phyloP scores from a whole-genome alignment of 2,329 filamentous ascomycete genomes.

The Epichloe sp. region DNA sequence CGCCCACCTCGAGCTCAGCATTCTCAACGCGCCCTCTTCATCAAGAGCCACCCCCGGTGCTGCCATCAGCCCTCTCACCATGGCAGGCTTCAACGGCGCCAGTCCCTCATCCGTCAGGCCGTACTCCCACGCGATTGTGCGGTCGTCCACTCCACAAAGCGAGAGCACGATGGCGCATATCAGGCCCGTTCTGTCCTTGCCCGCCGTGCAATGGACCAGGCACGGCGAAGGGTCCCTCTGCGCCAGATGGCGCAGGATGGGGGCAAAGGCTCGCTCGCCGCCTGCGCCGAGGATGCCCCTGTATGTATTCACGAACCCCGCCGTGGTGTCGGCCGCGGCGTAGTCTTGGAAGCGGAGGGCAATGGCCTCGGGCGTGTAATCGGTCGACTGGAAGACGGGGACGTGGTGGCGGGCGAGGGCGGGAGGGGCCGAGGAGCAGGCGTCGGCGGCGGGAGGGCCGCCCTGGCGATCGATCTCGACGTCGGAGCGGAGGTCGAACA shows the following conservation, averaged over 20 bases:
- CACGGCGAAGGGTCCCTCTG: slow-evolving; percentile 31
- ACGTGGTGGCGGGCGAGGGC: slow-evolving; percentile 36
- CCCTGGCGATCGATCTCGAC: slow-evolving; percentile 39
- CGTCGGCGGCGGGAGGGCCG: slow-evolving; percentile 13
- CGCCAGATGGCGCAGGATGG: slow-evolving; percentile 42
- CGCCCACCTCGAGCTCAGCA: slow-evolving; percentile 31
- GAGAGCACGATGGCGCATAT: slow-evolving; percentile 52
- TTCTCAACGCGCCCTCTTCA: slow-evolving; percentile 27
- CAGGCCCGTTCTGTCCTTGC: slow-evolving; percentile 66
- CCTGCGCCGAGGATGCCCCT: slow-evolving; percentile 43
- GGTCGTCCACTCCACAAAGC: slow-evolving; percentile 47
- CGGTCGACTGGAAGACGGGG: slow-evolving; percentile 50
- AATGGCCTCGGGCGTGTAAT: slow-evolving; percentile 49
- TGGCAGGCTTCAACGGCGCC: slow-evolving; percentile 33
- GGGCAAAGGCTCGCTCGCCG: slow-evolving; percentile 32
- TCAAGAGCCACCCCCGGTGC: slow-evolving; percentile 37
- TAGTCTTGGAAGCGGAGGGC: slow-evolving; percentile 49
- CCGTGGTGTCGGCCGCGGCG: slow-evolving; percentile 31
- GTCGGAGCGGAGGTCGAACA: slow-evolving; percentile 58
- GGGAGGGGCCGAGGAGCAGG: slow-evolving; percentile 2
- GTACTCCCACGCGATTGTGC: slow-evolving; percentile 54
- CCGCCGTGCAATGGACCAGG: slow-evolving; percentile 61
- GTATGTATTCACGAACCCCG: slow-evolving; percentile 54
- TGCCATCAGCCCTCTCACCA: slow-evolving; percentile 36
- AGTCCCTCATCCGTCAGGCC: slow-evolving; percentile 48